phyloP scores from a whole-genome alignment of 148 eudicot genomes.

The Heliosperma pusillum region DNA sequence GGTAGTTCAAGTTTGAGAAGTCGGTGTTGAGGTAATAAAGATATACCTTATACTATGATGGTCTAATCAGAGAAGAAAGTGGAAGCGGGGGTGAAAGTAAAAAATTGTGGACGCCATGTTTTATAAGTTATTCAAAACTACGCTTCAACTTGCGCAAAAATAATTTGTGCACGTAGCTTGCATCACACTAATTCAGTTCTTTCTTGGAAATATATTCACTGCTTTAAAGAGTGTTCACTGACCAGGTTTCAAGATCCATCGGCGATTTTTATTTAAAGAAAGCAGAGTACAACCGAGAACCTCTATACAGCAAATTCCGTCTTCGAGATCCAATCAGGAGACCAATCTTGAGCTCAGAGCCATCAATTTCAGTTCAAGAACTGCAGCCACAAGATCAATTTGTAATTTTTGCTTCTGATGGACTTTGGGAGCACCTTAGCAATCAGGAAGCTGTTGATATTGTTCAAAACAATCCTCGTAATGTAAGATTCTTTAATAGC shows the following conservation, averaged over 20 bases:
- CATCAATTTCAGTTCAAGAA: slow-evolving; percentile 52
- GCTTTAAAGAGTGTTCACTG: not conserved
- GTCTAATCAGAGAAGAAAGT: not conserved
- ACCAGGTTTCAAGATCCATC: slow-evolving; percentile 75
- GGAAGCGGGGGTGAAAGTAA: not conserved
- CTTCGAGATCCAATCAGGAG: slow-evolving; percentile 72
- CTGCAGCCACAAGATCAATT: slow-evolving; percentile 70
- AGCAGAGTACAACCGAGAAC: slow-evolving; percentile 74
- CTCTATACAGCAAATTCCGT: slow-evolving; percentile 64
- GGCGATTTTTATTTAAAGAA: slow-evolving; percentile 75
- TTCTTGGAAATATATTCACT: not conserved
- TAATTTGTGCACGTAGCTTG: not conserved
- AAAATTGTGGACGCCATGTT: not conserved
- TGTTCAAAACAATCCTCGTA: slow-evolving; percentile 62
- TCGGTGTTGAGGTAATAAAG: not conserved
- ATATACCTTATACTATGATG: not conserved
- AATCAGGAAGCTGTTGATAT: slow-evolving; percentile 80
- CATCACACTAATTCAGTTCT: not conserved
- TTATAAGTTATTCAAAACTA: not conserved
- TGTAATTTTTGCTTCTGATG: slow-evolving; percentile 80
- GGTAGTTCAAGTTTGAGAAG: not conserved
- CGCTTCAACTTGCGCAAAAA: not conserved
- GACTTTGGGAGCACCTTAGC: slow-evolving; percentile 89
- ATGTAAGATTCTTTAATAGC: slow-evolving; percentile 38
- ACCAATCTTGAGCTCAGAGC: slow-evolving; percentile 79